These are phyloP conservation scores for Heterobasidion annosum DNA, from an alignment of 1,284 basidiomycete species.

Conservation along the genomic window DNA sequence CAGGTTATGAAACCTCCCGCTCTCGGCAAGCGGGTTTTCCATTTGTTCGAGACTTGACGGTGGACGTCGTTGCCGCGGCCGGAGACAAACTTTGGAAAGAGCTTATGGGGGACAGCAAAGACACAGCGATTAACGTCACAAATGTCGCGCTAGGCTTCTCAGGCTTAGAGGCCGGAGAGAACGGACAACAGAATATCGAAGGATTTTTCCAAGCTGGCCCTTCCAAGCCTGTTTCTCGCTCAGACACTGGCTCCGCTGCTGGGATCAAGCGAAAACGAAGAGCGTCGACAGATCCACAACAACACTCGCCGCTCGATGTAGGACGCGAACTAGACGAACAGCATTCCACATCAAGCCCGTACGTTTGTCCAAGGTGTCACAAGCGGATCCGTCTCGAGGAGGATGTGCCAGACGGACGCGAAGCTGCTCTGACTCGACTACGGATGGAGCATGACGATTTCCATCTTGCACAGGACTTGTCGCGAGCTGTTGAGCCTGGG, in stretches of 20 bases:
- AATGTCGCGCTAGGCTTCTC: conserved; percentile 75
- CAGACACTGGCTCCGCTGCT: neutral
- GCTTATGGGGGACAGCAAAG: conserved; percentile 38
- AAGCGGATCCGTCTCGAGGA: conserved; percentile 26
- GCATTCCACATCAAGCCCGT: conserved; percentile 16
- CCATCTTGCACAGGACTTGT: conserved; percentile 76
- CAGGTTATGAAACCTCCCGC: conserved; percentile 58
- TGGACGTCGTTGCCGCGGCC: conserved; percentile 71
- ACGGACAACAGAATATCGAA: conserved; percentile 82
- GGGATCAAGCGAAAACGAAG: conserved; percentile 16
- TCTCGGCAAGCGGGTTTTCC: conserved; percentile 84
- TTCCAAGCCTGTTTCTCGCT: conserved; percentile 14
- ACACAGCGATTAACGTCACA: conserved; percentile 54
- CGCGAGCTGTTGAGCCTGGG: conserved; percentile 17
- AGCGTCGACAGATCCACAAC: neutral
- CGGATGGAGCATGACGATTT: conserved; percentile 78
- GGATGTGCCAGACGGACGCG: conserved; percentile 12
- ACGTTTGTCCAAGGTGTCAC: conserved; percentile 47
- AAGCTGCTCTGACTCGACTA: conserved; percentile 34
- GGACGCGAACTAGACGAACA: neutral
- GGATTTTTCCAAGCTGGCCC: conserved; percentile 57
- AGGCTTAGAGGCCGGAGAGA: conserved; percentile 73
- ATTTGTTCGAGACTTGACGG: conserved; percentile 62
- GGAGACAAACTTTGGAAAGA: conserved; percentile 88
- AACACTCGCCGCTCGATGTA: neutral